phyloP scores from a whole-genome alignment of 345 rosid species.

The Moringa oleifera region DNA sequence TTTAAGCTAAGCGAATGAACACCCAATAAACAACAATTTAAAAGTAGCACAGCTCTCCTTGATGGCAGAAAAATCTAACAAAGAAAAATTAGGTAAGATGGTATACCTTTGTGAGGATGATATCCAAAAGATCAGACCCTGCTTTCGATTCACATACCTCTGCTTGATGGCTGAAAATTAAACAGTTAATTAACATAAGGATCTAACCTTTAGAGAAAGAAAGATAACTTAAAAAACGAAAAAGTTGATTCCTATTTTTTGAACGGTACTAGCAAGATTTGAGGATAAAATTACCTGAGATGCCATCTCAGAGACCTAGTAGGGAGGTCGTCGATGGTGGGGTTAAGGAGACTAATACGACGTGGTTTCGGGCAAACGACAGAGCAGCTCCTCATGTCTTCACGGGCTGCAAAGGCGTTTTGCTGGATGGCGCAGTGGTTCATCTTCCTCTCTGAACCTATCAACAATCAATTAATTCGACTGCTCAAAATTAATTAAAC shows the following conservation, averaged over 20 bases:
- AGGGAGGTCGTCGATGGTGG: conserved; percentile 39
- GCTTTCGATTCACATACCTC: conserved; percentile 56
- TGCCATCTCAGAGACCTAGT: conserved; percentile 54
- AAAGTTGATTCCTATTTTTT: too few relatives aligned
- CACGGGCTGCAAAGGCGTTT: conserved; percentile 39
- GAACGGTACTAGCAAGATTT: too few relatives aligned
- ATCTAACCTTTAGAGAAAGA: not conserved
- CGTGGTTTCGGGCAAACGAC: conserved; percentile 79
- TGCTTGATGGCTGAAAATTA: conserved; percentile 53
- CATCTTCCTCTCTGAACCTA: conserved; percentile 26
- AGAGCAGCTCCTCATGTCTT: conserved; percentile 45
- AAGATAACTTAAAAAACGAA: not conserved
- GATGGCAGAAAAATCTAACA: too few relatives aligned
- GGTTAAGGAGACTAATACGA: conserved; percentile 37
- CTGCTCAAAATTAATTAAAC: not conserved
- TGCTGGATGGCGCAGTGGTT: conserved; percentile 61
- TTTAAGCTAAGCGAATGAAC: too few relatives aligned
- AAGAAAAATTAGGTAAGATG: not conserved
- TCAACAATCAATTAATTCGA: not conserved
- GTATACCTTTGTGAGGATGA: conserved; percentile 66
- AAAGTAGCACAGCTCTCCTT: not conserved
- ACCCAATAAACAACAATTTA: too few relatives aligned
- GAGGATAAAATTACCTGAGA: conserved; percentile 32
- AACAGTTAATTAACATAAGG: too few relatives aligned
- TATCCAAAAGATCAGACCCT: conserved; percentile 63